Evolutionary conservation across 805 yeast species (phyloP).

Genomic region (Candida coquimbonensis): DNA sequence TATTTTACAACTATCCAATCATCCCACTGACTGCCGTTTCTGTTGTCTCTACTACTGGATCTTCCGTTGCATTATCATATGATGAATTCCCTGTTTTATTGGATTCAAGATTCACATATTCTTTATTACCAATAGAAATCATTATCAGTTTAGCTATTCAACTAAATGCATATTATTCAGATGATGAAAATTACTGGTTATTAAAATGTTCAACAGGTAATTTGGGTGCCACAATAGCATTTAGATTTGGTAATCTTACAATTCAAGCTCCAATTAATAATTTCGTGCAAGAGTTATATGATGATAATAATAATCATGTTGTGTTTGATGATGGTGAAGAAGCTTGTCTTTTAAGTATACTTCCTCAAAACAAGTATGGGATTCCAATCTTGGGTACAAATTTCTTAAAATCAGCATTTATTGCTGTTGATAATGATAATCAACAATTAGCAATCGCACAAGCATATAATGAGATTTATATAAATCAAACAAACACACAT

Average conservation of each 20-base stretch:
- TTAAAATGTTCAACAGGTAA: slow-evolving; percentile 50
- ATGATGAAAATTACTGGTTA: slow-evolving; percentile 45
- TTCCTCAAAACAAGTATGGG: slow-evolving; percentile 43
- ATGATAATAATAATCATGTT: slow-evolving; percentile 28
- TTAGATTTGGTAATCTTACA: slow-evolving; percentile 45
- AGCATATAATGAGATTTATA: slow-evolving; percentile 25
- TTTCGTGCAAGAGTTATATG: slow-evolving; percentile 34
- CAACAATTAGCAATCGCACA: slow-evolving; percentile 49
- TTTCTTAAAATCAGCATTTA: slow-evolving; percentile 43
- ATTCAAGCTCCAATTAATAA: slow-evolving; percentile 44
- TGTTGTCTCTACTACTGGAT: slow-evolving; percentile 35
- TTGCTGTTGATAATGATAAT: slow-evolving; percentile 61
- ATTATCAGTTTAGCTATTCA: slow-evolving; percentile 62
- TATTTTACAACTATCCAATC: slow-evolving; percentile 34
- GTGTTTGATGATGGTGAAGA: slow-evolving; percentile 44
- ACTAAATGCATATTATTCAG: slow-evolving; percentile 55
- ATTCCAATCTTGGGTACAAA: slow-evolving; percentile 52
- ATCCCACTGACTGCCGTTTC: slow-evolving; percentile 40
- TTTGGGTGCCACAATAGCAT: slow-evolving; percentile 43
- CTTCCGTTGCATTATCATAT: slow-evolving; percentile 3
- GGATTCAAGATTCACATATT: slow-evolving; percentile 46
- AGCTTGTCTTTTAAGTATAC: slow-evolving; percentile 51
- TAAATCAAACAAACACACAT: slow-evolving; percentile 1
- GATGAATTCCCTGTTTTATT: slow-evolving; percentile 40
- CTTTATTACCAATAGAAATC: slow-evolving; percentile 47